These are phyloP conservation scores for Pythium sp. DNA, from an alignment of 352 stramenopile species.

Conservation along the genomic window DNA sequence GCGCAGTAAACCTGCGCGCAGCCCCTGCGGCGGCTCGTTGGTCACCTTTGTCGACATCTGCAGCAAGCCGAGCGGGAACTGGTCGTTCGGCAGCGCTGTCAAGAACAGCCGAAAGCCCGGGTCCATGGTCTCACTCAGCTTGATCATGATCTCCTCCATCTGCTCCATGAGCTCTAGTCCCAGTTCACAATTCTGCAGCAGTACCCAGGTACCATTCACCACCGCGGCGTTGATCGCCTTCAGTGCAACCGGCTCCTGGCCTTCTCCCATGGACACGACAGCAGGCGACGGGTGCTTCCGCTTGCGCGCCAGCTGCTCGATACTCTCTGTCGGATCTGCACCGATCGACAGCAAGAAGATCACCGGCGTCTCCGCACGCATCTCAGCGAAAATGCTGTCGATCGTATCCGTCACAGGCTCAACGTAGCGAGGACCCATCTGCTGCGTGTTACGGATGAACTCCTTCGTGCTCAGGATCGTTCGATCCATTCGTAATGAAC, in stretches of 20 bases:
- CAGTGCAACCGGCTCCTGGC: slow-evolving; percentile 96
- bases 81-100: slow-evolving; percentile 94
- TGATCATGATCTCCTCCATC: slow-evolving; percentile 97
- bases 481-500: slow-evolving; percentile 96
- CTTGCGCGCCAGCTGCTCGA: slow-evolving; percentile 96
- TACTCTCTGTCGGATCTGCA: slow-evolving; percentile 96
- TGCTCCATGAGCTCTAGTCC: slow-evolving; percentile 97
- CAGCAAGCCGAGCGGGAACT: slow-evolving; percentile 96
- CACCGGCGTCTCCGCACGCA: slow-evolving; percentile 94
- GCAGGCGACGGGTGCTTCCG: slow-evolving; percentile 95
- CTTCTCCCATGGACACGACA: slow-evolving; percentile 98
- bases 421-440: slow-evolving; percentile 96
- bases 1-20: slow-evolving; percentile 93
- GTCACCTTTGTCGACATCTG: slow-evolving; percentile 99
- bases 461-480: slow-evolving; percentile 97
- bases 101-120: slow-evolving; percentile 97
- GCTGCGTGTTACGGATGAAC: slow-evolving; percentile 95
- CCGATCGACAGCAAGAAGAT: slow-evolving; percentile 98
- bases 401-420: slow-evolving; percentile 99
- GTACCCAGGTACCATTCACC: slow-evolving; percentile 96
- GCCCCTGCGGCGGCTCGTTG: slow-evolving; percentile 95
- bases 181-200: slow-evolving; percentile 98
- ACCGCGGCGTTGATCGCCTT: slow-evolving; percentile 96
- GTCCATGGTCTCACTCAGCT: slow-evolving; percentile 95
- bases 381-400: slow-evolving; percentile 97